These are phyloP conservation scores for Zymoseptoria brevis DNA, from an alignment of 2,329 filamentous ascomycete genomes.

Conservation along the genomic window DNA sequence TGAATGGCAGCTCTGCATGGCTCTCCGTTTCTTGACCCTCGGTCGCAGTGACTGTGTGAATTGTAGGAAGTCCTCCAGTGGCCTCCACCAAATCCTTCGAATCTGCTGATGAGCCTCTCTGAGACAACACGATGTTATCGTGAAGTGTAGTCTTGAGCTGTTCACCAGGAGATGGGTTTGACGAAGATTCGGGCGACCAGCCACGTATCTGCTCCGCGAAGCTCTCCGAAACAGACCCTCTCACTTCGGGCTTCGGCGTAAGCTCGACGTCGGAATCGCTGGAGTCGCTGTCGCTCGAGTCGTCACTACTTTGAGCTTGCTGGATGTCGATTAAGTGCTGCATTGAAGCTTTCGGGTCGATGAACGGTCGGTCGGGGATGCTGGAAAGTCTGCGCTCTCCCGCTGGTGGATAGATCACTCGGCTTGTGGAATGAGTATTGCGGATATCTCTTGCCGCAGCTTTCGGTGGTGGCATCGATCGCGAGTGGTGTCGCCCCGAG, in stretches of 20 bases:
- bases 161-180: neutral
- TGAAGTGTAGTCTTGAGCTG: neutral
- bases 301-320: conserved; percentile 1
- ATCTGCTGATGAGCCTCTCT: neutral
- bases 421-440: neutral
- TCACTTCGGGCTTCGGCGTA: neutral
- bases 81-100: neutral
- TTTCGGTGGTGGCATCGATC: neutral
- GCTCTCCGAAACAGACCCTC: conserved; percentile 11
- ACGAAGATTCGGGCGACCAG: neutral
- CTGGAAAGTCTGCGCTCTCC: neutral
- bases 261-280: conserved; percentile 2
- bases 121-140: neutral
- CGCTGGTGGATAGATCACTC: neutral
- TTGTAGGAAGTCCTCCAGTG: neutral
- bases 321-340: conserved; percentile 2
- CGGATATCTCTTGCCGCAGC: neutral
- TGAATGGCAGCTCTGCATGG: neutral
- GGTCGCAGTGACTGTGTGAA: neutral
- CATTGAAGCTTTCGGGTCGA: neutral
- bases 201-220: conserved; percentile 2
- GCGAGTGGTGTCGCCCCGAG: neutral
- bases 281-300: conserved; percentile 4
- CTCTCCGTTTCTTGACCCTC: neutral
- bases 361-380: neutral